A percentile compares a stretch with the other conserved stretches of the same genome.
Conservation (phyloP, 192 early-diverging fungal species). For the Backusella liffmaniae region DNA sequence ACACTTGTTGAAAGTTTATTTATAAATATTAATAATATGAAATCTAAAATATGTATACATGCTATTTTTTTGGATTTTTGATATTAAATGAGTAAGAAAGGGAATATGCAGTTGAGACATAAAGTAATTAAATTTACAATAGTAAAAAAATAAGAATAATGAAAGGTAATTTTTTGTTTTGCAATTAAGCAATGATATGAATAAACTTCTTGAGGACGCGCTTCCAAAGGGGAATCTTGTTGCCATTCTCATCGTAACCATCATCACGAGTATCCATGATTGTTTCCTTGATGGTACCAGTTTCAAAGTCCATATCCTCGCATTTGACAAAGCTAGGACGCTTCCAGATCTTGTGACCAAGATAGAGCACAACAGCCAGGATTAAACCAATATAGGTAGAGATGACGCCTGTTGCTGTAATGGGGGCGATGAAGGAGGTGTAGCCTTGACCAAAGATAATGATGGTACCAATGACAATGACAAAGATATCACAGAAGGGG, state of each 20-base stretch:
- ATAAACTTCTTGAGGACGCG: constrained; percentile 16
- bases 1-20: constrained; percentile 5
- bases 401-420: constrained; percentile 51
- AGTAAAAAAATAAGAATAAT: neutral
- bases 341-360: constrained; percentile 48
- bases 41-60: neutral
- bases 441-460: constrained; percentile 59
- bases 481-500: constrained; percentile 69
- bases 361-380: constrained; percentile 57
- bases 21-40: constrained; percentile 1
- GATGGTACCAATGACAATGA: constrained; percentile 60
- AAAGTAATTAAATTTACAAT: constrained; percentile 4
- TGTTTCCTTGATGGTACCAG: constrained; percentile 36
- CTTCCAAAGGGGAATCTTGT: constrained; percentile 26
- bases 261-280: constrained; percentile 19
- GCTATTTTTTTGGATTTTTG: neutral
- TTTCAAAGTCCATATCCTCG: constrained; percentile 60
- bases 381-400: constrained; percentile 62
- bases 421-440: constrained; percentile 51
- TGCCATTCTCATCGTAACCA: neutral
- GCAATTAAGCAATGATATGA: constrained; percentile 27
- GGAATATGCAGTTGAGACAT: constrained; percentile 1
- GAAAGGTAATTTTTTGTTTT: neutral
- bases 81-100: neutral
- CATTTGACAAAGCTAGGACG: constrained; percentile 50